A percentile compares a stretch with the other conserved stretches of the same genome.
Evolutionary conservation across 2,329 filamentous ascomycete genomes (phyloP).

Genomic region (Colletotrichum caudatum): DNA sequence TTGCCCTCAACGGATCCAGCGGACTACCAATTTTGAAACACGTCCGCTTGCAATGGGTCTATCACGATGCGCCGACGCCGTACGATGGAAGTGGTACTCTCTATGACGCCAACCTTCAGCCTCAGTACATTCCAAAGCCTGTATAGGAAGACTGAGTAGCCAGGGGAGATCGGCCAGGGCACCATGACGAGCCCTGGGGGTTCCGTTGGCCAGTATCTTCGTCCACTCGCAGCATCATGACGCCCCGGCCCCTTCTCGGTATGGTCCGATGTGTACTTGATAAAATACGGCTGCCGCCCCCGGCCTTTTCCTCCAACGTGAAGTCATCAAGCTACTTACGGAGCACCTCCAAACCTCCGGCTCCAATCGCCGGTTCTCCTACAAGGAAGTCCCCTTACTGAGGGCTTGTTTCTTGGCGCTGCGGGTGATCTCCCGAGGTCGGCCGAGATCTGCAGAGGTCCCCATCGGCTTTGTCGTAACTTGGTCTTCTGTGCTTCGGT

Average conservation of each 20-base stretch:
- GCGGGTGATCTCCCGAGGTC: neutral
- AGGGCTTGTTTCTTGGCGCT: neutral
- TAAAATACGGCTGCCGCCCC: neutral
- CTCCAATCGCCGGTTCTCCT: neutral
- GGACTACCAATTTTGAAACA: slow-evolving; percentile 53
- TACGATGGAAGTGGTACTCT: slow-evolving; percentile 60
- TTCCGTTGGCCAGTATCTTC: neutral
- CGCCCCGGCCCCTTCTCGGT: neutral
- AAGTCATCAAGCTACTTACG: neutral
- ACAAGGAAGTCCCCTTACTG: neutral
- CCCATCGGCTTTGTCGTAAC: neutral
- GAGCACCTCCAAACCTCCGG: neutral
- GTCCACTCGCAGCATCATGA: neutral
- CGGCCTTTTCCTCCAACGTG: no score
- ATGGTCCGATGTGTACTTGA: no score
- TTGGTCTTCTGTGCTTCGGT: neutral
- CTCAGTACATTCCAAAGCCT: slow-evolving; percentile 53
- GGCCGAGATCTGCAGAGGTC: neutral
- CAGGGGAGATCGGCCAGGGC: neutral
- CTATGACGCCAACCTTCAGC: slow-evolving; percentile 56
- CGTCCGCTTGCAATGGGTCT: slow-evolving; percentile 51
- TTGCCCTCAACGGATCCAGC: slow-evolving; percentile 57
- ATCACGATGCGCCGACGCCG: slow-evolving; percentile 50
- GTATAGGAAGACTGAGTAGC: neutral
- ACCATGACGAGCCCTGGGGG: neutral